Evolutionary conservation across 2,329 filamentous ascomycete species (phyloP).

Genomic region (Paramyrothecium roridum): DNA sequence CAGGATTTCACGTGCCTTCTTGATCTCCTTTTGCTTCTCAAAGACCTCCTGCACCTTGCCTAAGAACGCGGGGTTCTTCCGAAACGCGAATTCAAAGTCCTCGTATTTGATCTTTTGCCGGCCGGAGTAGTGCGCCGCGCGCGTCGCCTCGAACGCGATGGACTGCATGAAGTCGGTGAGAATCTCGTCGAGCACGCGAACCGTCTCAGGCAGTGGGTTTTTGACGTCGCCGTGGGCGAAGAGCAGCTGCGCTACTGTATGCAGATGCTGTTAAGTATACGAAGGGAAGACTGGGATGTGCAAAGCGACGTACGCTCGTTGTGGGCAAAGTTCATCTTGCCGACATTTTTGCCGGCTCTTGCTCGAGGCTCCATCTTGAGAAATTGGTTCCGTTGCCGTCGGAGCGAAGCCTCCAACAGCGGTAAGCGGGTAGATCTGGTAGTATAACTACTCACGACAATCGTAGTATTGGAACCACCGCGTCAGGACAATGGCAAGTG

Average conservation of each 20-base stretch:
- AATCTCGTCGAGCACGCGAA: slow-evolving; percentile 89
- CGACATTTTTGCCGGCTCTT: slow-evolving; percentile 75
- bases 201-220: slow-evolving; percentile 76
- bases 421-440: not conserved
- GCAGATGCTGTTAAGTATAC: not conserved
- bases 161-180: slow-evolving; percentile 96
- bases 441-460: no score
- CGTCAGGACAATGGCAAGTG: no score
- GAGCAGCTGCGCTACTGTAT: slow-evolving; percentile 65
- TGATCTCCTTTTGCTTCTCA: slow-evolving; percentile 83
- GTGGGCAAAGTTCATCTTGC: slow-evolving; percentile 75
- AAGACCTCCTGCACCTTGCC: slow-evolving; percentile 88
- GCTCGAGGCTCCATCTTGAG: slow-evolving; percentile 71
- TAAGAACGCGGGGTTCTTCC: slow-evolving; percentile 79
- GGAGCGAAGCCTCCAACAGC: slow-evolving; percentile 10
- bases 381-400: slow-evolving; percentile 6
- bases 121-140: slow-evolving; percentile 79
- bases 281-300: not conserved
- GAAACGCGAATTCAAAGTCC: slow-evolving; percentile 92
- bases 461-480: no score
- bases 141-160: slow-evolving; percentile 84
- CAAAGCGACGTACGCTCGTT: slow-evolving; percentile 58
- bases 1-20: slow-evolving; percentile 75
- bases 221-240: slow-evolving; percentile 77
- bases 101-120: slow-evolving; percentile 98